These are phyloP conservation scores for Botrytis tulipae DNA, from an alignment of 2,329 filamentous ascomycete species.

Conservation along the genomic window DNA sequence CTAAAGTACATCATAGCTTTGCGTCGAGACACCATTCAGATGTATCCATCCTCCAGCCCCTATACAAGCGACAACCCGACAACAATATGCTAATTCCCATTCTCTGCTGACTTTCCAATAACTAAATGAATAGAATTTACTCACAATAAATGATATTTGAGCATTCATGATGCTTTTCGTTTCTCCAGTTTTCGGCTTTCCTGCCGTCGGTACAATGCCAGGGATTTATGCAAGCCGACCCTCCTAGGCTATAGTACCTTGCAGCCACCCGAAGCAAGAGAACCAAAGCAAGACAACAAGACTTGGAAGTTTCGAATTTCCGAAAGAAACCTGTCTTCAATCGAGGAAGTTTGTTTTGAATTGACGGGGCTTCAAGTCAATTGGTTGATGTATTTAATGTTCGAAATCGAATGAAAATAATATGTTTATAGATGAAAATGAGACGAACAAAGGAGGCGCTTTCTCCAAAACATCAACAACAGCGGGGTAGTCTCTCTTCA, in stretches of 20 bases:
- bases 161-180: slow-evolving; percentile 49
- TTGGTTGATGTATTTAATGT: background rate
- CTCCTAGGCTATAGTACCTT: slow-evolving; percentile 33
- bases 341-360: background rate
- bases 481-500: slow-evolving; percentile 9
- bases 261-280: slow-evolving; percentile 32
- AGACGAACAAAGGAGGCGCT: slow-evolving; percentile 3
- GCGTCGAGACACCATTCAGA: slow-evolving; percentile 7
- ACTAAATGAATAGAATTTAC: slow-evolving; percentile 31
- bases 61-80: slow-evolving; percentile 17
- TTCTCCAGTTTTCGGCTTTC: slow-evolving; percentile 28
- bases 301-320: slow-evolving; percentile 1
- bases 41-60: slow-evolving; percentile 3
- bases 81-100: slow-evolving; percentile 6
- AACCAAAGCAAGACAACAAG: slow-evolving; percentile 12
- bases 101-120: background rate
- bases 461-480: slow-evolving; percentile 13
- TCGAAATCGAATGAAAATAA: background rate
- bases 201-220: slow-evolving; percentile 18
- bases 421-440: background rate
- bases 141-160: slow-evolving; percentile 57
- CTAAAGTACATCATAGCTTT: background rate
- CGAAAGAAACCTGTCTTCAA: background rate
- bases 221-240: slow-evolving; percentile 35
- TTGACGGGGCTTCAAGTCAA: background rate